These are phyloP conservation scores for Cystobasidium slooffiae DNA, from an alignment of 1,284 basidiomycete genomes.

Conservation along the genomic window DNA sequence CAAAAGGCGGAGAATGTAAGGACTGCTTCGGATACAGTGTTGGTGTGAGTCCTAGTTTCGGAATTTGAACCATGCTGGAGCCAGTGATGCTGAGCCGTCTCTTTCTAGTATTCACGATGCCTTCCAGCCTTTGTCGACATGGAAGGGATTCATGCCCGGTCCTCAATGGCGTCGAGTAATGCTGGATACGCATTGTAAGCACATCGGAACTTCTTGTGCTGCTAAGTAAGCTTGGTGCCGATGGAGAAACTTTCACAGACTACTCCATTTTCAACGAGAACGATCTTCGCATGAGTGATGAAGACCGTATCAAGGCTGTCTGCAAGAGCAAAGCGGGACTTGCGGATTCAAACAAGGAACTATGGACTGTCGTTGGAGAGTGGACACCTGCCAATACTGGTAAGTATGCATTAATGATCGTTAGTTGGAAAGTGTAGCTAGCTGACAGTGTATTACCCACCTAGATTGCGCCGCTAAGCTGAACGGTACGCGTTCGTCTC, in stretches of 20 bases:
- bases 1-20: slow-evolving; percentile 53
- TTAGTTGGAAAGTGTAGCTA: no score
- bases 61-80: slow-evolving; percentile 61
- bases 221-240: slow-evolving; percentile 45
- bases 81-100: slow-evolving; percentile 65
- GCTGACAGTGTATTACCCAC: neutral
- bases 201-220: slow-evolving; percentile 38
- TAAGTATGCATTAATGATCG: slow-evolving; percentile 44
- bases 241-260: neutral
- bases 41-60: slow-evolving; percentile 63
- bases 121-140: slow-evolving; percentile 76
- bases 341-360: slow-evolving; percentile 49
- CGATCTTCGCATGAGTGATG: slow-evolving; percentile 33
- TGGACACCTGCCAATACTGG: slow-evolving; percentile 56
- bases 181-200: slow-evolving; percentile 65
- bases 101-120: slow-evolving; percentile 74
- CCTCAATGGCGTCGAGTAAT: slow-evolving; percentile 67
- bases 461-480: slow-evolving; percentile 30
- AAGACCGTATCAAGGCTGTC: slow-evolving; percentile 52
- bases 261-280: slow-evolving; percentile 39
- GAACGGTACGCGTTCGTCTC: slow-evolving; percentile 31
- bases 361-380: slow-evolving; percentile 55
- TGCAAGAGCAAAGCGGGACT: slow-evolving; percentile 52
- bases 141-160: slow-evolving; percentile 70
- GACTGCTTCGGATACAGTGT: slow-evolving; percentile 9